phyloP scores from a whole-genome alignment of 2,329 filamentous ascomycete species.

The Ambrosiella xylebori region DNA sequence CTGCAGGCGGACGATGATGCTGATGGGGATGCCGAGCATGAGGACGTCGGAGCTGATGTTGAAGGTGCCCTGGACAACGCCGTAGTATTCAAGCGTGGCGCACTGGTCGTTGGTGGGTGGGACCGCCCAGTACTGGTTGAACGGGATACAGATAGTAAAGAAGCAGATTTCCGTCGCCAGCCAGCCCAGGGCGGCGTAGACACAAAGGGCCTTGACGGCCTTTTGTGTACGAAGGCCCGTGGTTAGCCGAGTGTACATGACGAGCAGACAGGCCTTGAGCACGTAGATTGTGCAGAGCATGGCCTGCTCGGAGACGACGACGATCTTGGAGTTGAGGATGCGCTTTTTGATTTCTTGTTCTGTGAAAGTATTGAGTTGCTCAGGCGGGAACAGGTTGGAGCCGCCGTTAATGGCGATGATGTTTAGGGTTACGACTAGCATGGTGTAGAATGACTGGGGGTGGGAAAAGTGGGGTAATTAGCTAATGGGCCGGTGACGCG shows the following conservation, averaged over 20 bases:
- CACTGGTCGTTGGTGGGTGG: constrained; percentile 36
- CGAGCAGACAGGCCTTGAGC: constrained; percentile 37
- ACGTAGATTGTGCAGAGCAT: constrained; percentile 42
- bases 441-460: constrained; percentile 23
- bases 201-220: constrained; percentile 30
- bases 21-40: constrained; percentile 41
- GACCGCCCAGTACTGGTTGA: constrained; percentile 39
- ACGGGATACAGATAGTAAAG: constrained; percentile 35
- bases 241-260: constrained; percentile 28
- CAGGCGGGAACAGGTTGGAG: constrained; percentile 9
- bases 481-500: not conserved
- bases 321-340: constrained; percentile 40
- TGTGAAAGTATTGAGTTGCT: constrained; percentile 10
- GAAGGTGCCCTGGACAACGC: constrained; percentile 40
- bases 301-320: constrained; percentile 42
- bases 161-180: constrained; percentile 34
- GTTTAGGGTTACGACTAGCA: constrained; percentile 20
- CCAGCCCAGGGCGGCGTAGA: constrained; percentile 30
- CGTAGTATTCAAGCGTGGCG: constrained; percentile 36
- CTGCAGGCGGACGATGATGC: constrained; percentile 31
- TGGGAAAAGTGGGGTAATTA: not conserved
- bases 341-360: constrained; percentile 22
- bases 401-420: constrained; percentile 9
- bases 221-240: constrained; percentile 29
- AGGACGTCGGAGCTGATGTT: constrained; percentile 43